Evolutionary conservation across 2,329 filamentous ascomycete species (phyloP).

Genomic region (Sporothrix schenckii): DNA sequence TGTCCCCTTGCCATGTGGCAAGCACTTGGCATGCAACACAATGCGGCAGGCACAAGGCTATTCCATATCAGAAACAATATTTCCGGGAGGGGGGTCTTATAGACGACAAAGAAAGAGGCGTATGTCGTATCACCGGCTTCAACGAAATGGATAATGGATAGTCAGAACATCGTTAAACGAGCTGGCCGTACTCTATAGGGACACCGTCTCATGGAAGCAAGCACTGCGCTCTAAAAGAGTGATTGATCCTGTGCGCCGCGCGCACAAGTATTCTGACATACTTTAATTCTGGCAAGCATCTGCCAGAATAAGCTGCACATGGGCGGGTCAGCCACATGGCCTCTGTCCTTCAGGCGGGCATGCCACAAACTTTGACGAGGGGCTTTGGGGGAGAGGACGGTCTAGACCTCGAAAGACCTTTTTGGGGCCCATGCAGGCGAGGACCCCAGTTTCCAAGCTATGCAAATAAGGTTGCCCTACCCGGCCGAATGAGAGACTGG

Average conservation of each 20-base stretch:
- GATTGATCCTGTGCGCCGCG: not conserved
- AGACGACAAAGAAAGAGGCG: too few relatives aligned
- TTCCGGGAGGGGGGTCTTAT: not conserved
- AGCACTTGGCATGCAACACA: slow-evolving; percentile 1
- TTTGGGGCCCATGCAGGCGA: slow-evolving; percentile 16
- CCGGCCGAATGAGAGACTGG: slow-evolving; percentile 5
- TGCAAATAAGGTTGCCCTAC: slow-evolving; percentile 27
- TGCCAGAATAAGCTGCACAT: not conserved
- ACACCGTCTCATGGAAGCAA: slow-evolving; percentile 2
- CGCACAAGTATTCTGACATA: not conserved
- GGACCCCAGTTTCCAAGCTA: slow-evolving; percentile 17
- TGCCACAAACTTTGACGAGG: slow-evolving; percentile 1
- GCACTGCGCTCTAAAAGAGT: not conserved
- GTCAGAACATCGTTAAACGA: not conserved
- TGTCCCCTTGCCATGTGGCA: slow-evolving; percentile 19
- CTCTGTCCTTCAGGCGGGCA: slow-evolving; percentile 15
- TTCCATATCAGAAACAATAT: not conserved
- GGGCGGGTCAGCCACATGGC: not conserved
- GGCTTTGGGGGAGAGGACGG: slow-evolving; percentile 9
- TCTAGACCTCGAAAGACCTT: slow-evolving; percentile 27
- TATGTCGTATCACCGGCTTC: not conserved
- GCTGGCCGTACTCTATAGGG: not conserved
- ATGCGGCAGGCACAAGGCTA: not conserved
- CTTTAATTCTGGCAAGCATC: too few relatives aligned
- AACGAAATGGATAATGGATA: not conserved